Conservation (phyloP, 2,329 filamentous ascomycete species). For the Calonectria fujianensis region DNA sequence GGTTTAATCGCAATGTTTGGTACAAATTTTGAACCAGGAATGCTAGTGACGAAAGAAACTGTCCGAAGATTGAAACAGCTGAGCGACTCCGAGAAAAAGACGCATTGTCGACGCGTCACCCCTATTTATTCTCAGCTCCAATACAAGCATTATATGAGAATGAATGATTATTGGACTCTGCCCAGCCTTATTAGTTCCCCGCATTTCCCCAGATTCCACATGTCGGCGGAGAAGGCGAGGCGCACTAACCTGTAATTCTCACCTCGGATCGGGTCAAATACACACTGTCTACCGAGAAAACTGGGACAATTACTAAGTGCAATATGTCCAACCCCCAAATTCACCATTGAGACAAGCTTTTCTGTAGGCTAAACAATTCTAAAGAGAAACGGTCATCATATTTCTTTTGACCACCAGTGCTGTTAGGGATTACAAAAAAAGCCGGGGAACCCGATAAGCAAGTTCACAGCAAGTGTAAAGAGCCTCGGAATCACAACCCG, state of each 20-base stretch:
- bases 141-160: background rate
- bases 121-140: background rate
- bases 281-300: background rate
- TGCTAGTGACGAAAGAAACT: background rate
- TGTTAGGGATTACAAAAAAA: background rate
- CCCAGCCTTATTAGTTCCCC: background rate
- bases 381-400: background rate
- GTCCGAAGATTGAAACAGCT: background rate
- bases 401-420: background rate
- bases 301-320: background rate
- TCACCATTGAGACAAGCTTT: too few relatives aligned
- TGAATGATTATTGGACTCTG: background rate
- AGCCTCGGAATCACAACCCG: background rate
- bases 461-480: too few relatives aligned
- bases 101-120: too few relatives aligned
- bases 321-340: too few relatives aligned
- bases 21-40: background rate
- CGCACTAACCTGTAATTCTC: background rate
- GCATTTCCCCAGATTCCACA: conserved; percentile 10
- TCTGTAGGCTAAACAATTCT: background rate
- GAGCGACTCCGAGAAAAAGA: background rate
- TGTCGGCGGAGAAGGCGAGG: background rate
- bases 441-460: background rate
- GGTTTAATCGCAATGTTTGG: background rate
- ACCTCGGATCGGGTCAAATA: background rate